Evolutionary conservation across 768 basidiomycete genomes (phyloP).

Genomic region (Tricholoma hemisulphureum): DNA sequence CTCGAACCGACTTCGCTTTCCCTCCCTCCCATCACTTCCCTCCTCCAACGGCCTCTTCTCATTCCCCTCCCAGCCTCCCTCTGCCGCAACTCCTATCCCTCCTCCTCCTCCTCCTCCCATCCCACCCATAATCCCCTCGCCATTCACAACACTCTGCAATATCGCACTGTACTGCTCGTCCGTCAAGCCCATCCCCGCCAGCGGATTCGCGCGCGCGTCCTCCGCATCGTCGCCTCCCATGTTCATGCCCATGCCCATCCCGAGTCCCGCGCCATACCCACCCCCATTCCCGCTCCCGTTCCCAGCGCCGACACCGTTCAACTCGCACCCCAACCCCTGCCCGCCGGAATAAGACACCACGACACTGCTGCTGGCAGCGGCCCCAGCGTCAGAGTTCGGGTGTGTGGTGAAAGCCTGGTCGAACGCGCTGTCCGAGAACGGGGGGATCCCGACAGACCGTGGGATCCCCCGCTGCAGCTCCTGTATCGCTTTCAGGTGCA

Average conservation of each 20-base stretch:
- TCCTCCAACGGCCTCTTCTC: conserved; percentile 22
- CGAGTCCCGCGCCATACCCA: too few species aligned
- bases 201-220: conserved; percentile 70
- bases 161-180: conserved; percentile 87
- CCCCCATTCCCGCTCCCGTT: not conserved
- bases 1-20: conserved; percentile 62
- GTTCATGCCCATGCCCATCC: conserved; percentile 3
- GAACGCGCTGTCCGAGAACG: conserved; percentile 52
- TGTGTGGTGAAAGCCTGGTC: conserved; percentile 53
- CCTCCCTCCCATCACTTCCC: conserved; percentile 40
- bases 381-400: conserved; percentile 20
- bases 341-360: not conserved
- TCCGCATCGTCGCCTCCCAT: conserved; percentile 17
- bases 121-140: conserved; percentile 54
- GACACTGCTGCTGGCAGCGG: conserved; percentile 3
- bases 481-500: conserved; percentile 84
- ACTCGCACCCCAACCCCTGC: not conserved
- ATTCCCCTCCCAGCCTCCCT: conserved; percentile 26
- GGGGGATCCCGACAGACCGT: conserved; percentile 65
- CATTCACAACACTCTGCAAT: conserved; percentile 67
- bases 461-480: conserved; percentile 60
- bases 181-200: conserved; percentile 83
- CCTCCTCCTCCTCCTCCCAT: conserved; percentile 22
- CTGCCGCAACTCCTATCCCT: conserved; percentile 31
- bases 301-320: conserved; percentile 11